phyloP scores from a whole-genome alignment of 75 land plant genomes.

The Pinus taeda region DNA sequence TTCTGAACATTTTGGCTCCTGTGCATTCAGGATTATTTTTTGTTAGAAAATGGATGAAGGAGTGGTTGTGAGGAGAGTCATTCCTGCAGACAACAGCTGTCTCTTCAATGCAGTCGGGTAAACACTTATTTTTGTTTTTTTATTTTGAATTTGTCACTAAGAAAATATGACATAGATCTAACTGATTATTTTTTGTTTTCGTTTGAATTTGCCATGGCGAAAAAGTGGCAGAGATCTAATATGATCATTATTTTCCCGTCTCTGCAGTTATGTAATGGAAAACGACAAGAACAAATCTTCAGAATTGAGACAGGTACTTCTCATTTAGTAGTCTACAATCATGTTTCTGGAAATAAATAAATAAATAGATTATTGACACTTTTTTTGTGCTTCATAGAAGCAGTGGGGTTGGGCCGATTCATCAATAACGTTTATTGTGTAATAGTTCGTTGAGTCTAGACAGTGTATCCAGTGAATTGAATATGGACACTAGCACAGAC shows the following conservation, averaged over 20 bases:
- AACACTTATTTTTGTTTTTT: not conserved
- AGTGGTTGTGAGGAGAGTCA: slow-evolving; percentile 75
- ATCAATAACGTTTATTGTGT: too few species aligned
- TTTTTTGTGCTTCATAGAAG: not conserved
- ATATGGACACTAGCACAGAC: too few species aligned
- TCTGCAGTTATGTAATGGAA: slow-evolving; percentile 93
- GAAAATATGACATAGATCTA: not conserved
- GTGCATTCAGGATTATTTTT: too few species aligned
- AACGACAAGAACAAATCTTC: slow-evolving; percentile 77
- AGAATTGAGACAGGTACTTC: slow-evolving; percentile 85
- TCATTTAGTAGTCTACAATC: not conserved
- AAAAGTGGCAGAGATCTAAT: not conserved
- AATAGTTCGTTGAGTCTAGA: too few species aligned
- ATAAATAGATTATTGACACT: too few species aligned
- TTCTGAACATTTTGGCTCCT: too few species aligned
- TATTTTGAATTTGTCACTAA: not conserved
- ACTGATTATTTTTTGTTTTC: not conserved
- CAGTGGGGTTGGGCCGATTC: not conserved
- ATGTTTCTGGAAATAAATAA: not conserved
- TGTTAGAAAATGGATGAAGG: slow-evolving; percentile 33
- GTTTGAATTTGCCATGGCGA: not conserved
- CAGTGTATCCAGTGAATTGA: too few species aligned
- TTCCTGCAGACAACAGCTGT: slow-evolving; percentile 98
- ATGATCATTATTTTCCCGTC: not conserved
- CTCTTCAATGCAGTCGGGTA: slow-evolving; percentile 99